phyloP scores from a whole-genome alignment of 2,329 filamentous ascomycete genomes.

The Arthrinium phaeospermum region DNA sequence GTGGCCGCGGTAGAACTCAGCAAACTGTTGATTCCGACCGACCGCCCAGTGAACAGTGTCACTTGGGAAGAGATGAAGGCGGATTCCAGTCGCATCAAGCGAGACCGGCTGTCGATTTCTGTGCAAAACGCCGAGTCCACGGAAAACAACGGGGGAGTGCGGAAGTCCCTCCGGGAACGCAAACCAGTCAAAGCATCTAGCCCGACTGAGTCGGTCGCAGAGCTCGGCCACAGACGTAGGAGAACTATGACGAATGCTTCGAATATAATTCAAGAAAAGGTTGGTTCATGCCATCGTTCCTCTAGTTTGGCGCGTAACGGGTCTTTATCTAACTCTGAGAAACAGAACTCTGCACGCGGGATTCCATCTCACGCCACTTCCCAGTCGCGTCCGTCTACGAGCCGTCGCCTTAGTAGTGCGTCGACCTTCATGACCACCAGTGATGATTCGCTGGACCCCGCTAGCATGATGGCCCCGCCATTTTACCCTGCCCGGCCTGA shows the following conservation, averaged over 20 bases:
- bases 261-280: conserved; percentile 53
- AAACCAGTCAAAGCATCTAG: conserved; percentile 63
- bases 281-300: conserved; percentile 30
- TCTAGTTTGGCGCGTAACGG: neutral
- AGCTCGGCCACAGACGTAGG: conserved; percentile 55
- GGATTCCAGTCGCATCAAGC: conserved; percentile 66
- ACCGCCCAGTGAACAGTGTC: conserved; percentile 77
- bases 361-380: conserved; percentile 36
- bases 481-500: conserved; percentile 40
- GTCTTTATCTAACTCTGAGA: conserved; percentile 27
- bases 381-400: conserved; percentile 40
- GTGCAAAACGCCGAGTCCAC: neutral
- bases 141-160: conserved; percentile 26
- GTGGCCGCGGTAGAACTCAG: conserved; percentile 83
- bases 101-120: conserved; percentile 56
- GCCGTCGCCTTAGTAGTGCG: conserved; percentile 57
- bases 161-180: conserved; percentile 77
- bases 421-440: conserved; percentile 44
- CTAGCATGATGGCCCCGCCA: neutral
- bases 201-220: conserved; percentile 55
- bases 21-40: conserved; percentile 78
- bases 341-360: conserved; percentile 42
- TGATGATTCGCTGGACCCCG: conserved; percentile 25
- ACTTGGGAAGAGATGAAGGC: conserved; percentile 79
- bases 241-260: conserved; percentile 63